Evolutionary conservation across 2,329 filamentous ascomycete species (phyloP), one percentile per base, ranked within the genome.

Genomic region (Beauveria sp.): DNA sequence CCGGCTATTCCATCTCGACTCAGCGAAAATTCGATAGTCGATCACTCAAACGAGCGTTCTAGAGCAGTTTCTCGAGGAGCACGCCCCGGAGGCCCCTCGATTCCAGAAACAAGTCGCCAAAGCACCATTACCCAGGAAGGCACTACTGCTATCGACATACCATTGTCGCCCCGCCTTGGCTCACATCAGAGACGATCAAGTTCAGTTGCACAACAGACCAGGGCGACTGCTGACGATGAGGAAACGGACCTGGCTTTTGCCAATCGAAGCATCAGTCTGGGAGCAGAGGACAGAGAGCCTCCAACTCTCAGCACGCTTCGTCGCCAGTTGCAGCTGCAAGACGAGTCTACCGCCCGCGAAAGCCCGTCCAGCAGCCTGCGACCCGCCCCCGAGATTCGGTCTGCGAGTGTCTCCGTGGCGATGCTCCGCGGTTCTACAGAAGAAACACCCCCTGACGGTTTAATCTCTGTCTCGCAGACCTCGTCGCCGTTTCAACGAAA

Each of bases 1-100:
- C 95, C 95, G 4, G 92, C 93, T 12, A 91, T 98, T 30, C 93
- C 93, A 22, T 97, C 93, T 8, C 85, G 95, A n/a, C 78, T 99
- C 24, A 96, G 91, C 70, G 91, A 95, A 65, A 93, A 96, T 70
- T 95, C 90, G 57, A 91, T 95, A 38, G 74, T 74, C 43, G 73
- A 75, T 58, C 73, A 75, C 51, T 65, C 68, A 22, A 64, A 68
- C 2, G 66, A 69, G 24, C 62, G 63, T 24, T 68, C 69, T n/a
- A 66, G 72, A 20, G 67, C 68, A 20, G 66, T 70, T 26, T 71
- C 74, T 8, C 68, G 73, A 18, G 67, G 68, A 40, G 66, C 66
- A 12, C 70, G 67, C 22, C 62, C 65, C 9, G 67, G 66, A 40
- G 66, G 67, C 24, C 65, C 65, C 4, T 66, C 70, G 16, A 65